A percentile compares a stretch with the other conserved stretches of the same genome.
Evolutionary conservation across 2,329 filamentous ascomycete species (phyloP).

Genomic region (Chaetomium sp.): DNA sequence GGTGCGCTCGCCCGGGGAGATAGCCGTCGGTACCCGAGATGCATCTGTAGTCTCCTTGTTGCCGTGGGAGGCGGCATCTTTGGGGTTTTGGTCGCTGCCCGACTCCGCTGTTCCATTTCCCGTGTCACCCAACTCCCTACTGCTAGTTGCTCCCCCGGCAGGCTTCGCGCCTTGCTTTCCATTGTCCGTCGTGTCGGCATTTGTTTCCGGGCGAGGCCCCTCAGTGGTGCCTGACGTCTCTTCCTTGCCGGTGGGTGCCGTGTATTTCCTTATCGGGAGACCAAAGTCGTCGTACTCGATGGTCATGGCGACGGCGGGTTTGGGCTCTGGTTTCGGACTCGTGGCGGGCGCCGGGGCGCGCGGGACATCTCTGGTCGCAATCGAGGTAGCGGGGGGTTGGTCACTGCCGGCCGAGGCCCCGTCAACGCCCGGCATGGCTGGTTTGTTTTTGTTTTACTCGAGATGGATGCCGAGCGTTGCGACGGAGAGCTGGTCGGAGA

Average conservation of each 20-base stretch:
- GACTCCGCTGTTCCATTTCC: constrained; percentile 30
- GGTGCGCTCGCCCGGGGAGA: not conserved
- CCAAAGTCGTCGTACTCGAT: constrained; percentile 70
- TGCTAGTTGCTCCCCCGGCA: not conserved
- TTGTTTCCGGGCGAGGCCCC: constrained; percentile 4
- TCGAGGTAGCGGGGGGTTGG: constrained; percentile 20
- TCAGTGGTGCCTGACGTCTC: not conserved
- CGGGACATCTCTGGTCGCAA: constrained; percentile 20
- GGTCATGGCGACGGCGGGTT: constrained; percentile 11
- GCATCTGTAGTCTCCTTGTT: not conserved
- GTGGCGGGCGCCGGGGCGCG: constrained; percentile 5
- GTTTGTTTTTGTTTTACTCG: not conserved
- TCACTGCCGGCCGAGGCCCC: constrained; percentile 30
- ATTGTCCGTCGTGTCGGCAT: not conserved
- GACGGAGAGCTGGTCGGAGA: not conserved
- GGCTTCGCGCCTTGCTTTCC: not conserved
- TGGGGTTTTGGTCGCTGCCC: constrained; percentile 37
- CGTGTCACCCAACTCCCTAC: not conserved
- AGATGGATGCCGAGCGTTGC: not conserved
- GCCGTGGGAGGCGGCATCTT: constrained; percentile 35
- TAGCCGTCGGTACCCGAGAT: constrained; percentile 2
- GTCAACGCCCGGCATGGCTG: constrained; percentile 32
- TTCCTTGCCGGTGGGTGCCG: constrained; percentile 6
- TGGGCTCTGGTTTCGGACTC: constrained; percentile 13
- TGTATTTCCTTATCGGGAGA: constrained; percentile 60